These are phyloP conservation scores for Cercospora sp. DNA, from an alignment of 2,329 filamentous ascomycete species.

Conservation along the genomic window DNA sequence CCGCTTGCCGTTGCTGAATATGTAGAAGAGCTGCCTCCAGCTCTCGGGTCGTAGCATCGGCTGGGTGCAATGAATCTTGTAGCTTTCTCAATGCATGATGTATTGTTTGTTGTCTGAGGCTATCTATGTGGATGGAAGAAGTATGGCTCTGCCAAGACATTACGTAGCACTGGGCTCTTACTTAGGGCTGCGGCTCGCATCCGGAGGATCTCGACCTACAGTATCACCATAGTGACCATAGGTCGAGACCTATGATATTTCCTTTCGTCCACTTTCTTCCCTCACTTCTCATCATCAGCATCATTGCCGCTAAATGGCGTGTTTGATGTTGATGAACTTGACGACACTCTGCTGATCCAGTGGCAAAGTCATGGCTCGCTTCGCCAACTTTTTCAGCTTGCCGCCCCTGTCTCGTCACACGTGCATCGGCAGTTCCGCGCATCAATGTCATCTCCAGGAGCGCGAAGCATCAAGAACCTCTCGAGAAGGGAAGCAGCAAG, in stretches of 20 bases:
- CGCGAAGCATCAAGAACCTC: not conserved
- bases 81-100: not conserved
- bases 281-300: no score
- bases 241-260: no score
- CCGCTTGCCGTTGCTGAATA: constrained; percentile 13
- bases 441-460: not conserved
- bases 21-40: not conserved
- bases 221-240: no score
- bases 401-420: no score
- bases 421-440: no score
- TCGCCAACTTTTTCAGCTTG: no score
- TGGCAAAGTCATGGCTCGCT: no score
- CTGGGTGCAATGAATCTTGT: not conserved
- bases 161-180: not conserved
- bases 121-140: not conserved
- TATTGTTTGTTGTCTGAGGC: not conserved
- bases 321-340: no score
- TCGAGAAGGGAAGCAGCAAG: not conserved
- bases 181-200: not conserved
- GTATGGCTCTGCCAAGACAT: not conserved
- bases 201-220: no score
- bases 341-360: no score
- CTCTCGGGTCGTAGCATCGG: not conserved
- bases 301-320: no score
- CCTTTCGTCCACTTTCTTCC: no score